Evolutionary conservation across 1,139 yeast genomes (phyloP).

Genomic region (Suhomyces maxii): DNA sequence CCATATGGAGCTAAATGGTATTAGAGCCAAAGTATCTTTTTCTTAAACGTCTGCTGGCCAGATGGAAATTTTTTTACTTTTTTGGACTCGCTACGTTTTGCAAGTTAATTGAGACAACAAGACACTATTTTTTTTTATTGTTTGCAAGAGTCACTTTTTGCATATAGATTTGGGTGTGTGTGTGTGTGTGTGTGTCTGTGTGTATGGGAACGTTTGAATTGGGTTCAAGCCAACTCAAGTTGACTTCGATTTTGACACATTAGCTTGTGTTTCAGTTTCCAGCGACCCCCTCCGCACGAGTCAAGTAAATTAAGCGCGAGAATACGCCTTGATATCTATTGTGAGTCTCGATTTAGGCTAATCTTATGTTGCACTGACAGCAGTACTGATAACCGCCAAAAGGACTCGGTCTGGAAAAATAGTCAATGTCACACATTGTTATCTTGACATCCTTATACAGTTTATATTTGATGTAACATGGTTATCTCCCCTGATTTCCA

Average conservation of each 20-base stretch:
- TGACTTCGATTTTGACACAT: background rate
- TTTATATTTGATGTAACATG: background rate
- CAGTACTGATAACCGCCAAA: background rate
- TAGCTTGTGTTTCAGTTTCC: background rate
- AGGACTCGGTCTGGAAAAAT: background rate
- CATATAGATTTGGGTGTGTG: background rate
- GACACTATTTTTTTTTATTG: background rate
- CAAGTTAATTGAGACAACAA: conserved; percentile 4
- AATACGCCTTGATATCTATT: too few species aligned
- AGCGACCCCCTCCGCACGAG: background rate
- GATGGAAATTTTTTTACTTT: background rate
- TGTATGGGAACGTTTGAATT: background rate
- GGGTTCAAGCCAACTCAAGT: background rate
- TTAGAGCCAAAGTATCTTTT: background rate
- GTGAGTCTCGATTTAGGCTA: too few species aligned
- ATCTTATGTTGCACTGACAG: too few species aligned
- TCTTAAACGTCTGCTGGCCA: conserved; percentile 2
- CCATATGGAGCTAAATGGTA: conserved; percentile 6
- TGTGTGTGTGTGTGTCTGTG: background rate
- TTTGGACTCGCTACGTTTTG: background rate
- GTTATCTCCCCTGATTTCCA: background rate
- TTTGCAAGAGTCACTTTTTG: background rate
- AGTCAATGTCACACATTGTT: background rate
- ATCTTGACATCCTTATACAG: background rate
- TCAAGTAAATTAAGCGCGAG: background rate